phyloP scores from a whole-genome alignment of 805 yeast species.

The Candida rishiriensis region DNA sequence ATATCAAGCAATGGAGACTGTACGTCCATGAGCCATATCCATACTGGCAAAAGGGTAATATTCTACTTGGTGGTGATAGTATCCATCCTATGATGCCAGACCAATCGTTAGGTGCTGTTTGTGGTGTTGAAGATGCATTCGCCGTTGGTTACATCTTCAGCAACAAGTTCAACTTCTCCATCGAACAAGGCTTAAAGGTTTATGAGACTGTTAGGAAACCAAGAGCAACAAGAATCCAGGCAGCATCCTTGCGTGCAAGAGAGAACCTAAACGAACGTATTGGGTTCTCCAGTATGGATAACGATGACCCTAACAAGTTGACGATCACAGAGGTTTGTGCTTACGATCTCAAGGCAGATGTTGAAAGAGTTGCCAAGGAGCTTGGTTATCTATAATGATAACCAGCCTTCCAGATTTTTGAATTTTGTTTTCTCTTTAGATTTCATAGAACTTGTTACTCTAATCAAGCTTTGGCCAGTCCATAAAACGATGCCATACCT shows the following conservation, averaged over 20 bases:
- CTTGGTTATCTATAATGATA: not conserved
- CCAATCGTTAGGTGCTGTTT: constrained; percentile 18
- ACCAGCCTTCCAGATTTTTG: too few species aligned
- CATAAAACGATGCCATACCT: too few species aligned
- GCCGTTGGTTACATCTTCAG: constrained; percentile 27
- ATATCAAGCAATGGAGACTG: constrained; percentile 27
- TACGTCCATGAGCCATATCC: constrained; percentile 25
- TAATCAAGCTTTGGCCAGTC: too few species aligned
- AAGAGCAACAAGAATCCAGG: constrained; percentile 29
- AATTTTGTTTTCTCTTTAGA: too few species aligned
- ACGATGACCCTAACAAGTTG: constrained; percentile 18
- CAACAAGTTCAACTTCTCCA: constrained; percentile 21
- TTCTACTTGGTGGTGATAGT: constrained; percentile 32
- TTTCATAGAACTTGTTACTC: too few species aligned
- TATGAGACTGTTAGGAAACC: constrained; percentile 26
- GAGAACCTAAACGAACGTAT: constrained; percentile 30
- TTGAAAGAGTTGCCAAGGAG: constrained; percentile 12
- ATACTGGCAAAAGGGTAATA: constrained; percentile 24
- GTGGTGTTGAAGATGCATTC: constrained; percentile 18
- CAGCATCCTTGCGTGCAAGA: constrained; percentile 30
- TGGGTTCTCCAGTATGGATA: constrained; percentile 25
- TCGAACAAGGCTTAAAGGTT: constrained; percentile 21
- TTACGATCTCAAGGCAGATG: constrained; percentile 27
- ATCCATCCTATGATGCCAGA: constrained; percentile 31
- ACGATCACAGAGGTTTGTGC: constrained; percentile 32